Evolutionary conservation across 768 basidiomycete species (phyloP).

Genomic region (Austroboletus festivus): DNA sequence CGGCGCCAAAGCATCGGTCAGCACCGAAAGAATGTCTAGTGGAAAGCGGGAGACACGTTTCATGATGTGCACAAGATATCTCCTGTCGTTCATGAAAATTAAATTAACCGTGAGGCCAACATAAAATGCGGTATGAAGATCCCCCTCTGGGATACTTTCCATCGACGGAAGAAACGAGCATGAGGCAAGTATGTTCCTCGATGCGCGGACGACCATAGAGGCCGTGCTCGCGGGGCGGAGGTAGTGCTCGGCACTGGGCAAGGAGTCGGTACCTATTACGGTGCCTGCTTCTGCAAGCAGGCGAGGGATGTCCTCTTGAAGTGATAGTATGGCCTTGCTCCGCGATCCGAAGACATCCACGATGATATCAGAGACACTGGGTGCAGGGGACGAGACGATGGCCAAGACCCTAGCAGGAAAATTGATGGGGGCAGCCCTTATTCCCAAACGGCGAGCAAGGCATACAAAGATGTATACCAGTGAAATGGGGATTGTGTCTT

Average conservation of each 20-base stretch:
- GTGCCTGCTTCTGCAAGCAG: slow-evolving; percentile 29
- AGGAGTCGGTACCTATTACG: slow-evolving; percentile 24
- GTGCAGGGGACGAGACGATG: slow-evolving; percentile 41
- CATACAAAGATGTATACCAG: slow-evolving; percentile 57
- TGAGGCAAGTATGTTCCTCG: slow-evolving; percentile 38
- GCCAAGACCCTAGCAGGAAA: slow-evolving; percentile 57
- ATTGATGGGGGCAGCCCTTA: slow-evolving; percentile 51
- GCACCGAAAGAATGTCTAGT: slow-evolving; percentile 43
- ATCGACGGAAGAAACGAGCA: slow-evolving; percentile 21
- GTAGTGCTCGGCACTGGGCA: slow-evolving; percentile 16
- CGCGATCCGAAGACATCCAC: slow-evolving; percentile 49
- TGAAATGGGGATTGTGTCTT: slow-evolving; percentile 55
- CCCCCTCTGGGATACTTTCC: slow-evolving; percentile 29
- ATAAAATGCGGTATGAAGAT: slow-evolving; percentile 34
- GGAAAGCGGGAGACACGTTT: slow-evolving; percentile 34
- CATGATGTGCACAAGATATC: slow-evolving; percentile 32
- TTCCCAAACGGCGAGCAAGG: slow-evolving; percentile 48
- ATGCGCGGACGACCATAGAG: slow-evolving; percentile 40
- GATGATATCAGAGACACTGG: slow-evolving; percentile 35
- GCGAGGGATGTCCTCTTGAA: slow-evolving; percentile 35
- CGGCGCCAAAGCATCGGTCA: slow-evolving; percentile 38
- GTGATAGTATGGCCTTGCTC: slow-evolving; percentile 31
- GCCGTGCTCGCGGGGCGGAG: slow-evolving; percentile 30
- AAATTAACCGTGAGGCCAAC: slow-evolving; percentile 38
- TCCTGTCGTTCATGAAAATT: slow-evolving; percentile 35